phyloP scores from a whole-genome alignment of 805 yeast genomes.

The Wickerhamiella australiensis region DNA sequence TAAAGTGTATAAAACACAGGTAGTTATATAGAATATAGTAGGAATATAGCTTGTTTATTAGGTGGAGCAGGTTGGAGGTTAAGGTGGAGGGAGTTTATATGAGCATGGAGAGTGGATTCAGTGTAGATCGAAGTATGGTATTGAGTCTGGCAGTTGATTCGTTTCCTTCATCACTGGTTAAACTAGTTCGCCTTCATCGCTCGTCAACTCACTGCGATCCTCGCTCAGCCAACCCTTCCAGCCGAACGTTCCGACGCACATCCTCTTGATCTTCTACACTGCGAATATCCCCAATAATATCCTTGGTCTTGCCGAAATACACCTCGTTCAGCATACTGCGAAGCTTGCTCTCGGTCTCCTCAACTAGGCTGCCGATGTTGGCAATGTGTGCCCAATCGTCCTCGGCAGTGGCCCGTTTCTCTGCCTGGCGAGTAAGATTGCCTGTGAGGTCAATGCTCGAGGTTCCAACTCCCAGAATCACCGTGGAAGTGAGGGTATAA shows the following conservation, averaged over 20 bases:
- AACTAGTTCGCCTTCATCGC: no score
- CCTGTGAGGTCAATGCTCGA: conserved; percentile 55
- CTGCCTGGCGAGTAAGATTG: conserved; percentile 68
- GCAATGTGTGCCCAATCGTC: conserved; percentile 62
- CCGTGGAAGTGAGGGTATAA: conserved; percentile 77
- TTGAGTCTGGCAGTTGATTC: no score
- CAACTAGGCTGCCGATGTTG: conserved; percentile 74
- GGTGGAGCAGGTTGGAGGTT: no score
- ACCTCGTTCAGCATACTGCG: conserved; percentile 85
- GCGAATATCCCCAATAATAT: conserved; percentile 63
- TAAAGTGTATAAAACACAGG: no score
- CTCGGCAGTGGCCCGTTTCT: conserved; percentile 36
- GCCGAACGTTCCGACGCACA: conserved; percentile 30
- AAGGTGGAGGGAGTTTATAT: no score
- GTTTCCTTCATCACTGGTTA: no score
- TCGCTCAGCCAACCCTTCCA: conserved; percentile 25
- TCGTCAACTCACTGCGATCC: no score
- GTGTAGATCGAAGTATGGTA: no score
- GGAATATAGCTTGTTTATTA: no score
- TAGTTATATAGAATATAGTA: no score
- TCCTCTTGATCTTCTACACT: conserved; percentile 31
- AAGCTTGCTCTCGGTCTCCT: conserved; percentile 76
- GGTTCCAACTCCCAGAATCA: conserved; percentile 37
- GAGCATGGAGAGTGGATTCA: no score
- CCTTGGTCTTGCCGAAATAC: conserved; percentile 88